A percentile compares a stretch with the other conserved stretches of the same genome.
Conservation (phyloP, 1,284 basidiomycete genomes). For the Stygiomarasmius scandens region DNA sequence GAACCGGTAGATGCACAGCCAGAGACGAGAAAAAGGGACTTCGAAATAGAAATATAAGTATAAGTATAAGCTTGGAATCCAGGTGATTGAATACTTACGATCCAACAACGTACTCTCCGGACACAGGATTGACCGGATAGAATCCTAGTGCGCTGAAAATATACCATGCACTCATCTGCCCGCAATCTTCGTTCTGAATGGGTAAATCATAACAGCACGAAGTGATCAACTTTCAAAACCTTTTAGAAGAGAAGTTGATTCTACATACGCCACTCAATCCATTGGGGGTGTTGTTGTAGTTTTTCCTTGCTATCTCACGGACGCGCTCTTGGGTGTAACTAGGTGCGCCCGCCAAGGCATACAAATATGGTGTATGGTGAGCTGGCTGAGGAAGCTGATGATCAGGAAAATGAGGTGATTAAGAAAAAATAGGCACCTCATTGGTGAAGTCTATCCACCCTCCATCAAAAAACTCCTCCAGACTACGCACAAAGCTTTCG, state of each 20-base stretch:
- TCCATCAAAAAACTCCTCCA: constrained; percentile 79
- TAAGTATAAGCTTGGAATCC: too few relatives aligned
- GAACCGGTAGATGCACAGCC: constrained; percentile 12
- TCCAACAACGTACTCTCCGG: constrained; percentile 73
- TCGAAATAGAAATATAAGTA: too few relatives aligned
- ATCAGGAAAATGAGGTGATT: neutral
- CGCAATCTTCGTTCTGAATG: constrained; percentile 82
- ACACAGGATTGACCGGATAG: constrained; percentile 85
- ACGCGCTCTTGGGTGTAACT: constrained; percentile 73
- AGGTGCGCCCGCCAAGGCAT: constrained; percentile 70
- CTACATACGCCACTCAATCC: constrained; percentile 67
- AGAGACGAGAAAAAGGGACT: constrained; percentile 26
- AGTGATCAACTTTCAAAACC: neutral
- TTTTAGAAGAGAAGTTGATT: neutral
- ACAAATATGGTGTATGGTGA: constrained; percentile 84
- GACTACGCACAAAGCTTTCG: constrained; percentile 60
- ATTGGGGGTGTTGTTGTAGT: constrained; percentile 71
- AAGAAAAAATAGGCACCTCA: constrained; percentile 50
- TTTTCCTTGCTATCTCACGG: constrained; percentile 58
- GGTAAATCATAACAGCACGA: constrained; percentile 1
- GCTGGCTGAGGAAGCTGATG: constrained; percentile 53
- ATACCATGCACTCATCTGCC: constrained; percentile 90
- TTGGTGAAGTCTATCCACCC: constrained; percentile 86
- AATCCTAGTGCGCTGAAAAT: constrained; percentile 82
- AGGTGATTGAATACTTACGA: constrained; percentile 44